Evolutionary conservation across 2,329 filamentous ascomycete genomes (phyloP), one percentile per base, ranked within the genome.

Genomic region (Exophiala oligosperma): DNA sequence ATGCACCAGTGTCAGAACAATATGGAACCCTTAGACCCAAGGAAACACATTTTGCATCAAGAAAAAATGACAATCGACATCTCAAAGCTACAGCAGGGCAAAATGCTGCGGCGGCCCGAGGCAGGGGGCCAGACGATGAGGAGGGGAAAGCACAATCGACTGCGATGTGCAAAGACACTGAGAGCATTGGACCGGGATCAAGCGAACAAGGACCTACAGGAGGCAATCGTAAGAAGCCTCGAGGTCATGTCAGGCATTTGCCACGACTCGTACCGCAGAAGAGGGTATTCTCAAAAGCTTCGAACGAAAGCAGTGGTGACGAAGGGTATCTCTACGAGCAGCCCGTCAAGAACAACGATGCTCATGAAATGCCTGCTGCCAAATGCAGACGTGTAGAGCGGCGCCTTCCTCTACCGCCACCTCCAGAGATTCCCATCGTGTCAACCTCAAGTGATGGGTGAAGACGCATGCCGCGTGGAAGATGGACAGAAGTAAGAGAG

Each of bases 341-440:
- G 29, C 24, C 6, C 9, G 23, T 52, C 8, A 43, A 49, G 7
- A 24, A 17, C 23, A n/a, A 14, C 1, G 1, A 14, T n/a, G 14
- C 23, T 24, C 14, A 2, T 26, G 11, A 26, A 46, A 28, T 46
- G 32, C 17, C 26, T 23, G 47, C 32, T 32, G 28, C 41, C 12
- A 54, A 23, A 38, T 38, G 17, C n/a, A 43, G 24, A 24, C 21
- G 43, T 6, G 48, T 35, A 43, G 48, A 38, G 35, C 37, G 48
- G 24, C 49, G 49, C 12, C 50, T 62, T 11, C 59, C 59, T 38
- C 50, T 62, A 21, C 60, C 56, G 7, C 61, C 63, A 37, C 61
- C 63, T n/a, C 63, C 63, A 23, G 63, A 61, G 51, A 65, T 65
- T 9, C 63, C 63, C 4, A 65, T 65, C 21, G 26, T 64, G 49